Evolutionary conservation across 352 stramenopile genomes (phyloP).

Genomic region (Phytophthora pluvialis): DNA sequence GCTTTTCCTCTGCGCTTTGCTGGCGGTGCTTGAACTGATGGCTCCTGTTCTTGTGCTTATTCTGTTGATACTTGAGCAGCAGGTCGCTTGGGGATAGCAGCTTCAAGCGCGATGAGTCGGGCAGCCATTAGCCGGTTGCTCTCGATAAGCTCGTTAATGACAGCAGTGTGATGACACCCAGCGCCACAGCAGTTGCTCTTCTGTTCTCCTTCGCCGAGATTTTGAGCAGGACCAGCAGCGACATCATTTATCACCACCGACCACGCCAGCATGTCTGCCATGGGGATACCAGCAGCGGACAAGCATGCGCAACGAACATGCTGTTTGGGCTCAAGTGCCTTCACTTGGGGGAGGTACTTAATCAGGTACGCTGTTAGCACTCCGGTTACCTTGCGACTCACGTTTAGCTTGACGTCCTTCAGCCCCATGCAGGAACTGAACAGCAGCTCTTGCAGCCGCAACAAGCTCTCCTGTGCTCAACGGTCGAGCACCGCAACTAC

Average conservation of each 20-base stretch:
- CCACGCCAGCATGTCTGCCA: constrained; percentile 4
- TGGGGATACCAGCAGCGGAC: background rate
- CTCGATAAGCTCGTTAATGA: background rate
- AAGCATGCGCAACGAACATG: constrained; percentile 11
- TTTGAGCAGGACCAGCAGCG: background rate
- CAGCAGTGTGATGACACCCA: background rate
- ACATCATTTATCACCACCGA: background rate
- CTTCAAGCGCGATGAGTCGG: background rate
- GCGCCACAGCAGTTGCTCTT: background rate
- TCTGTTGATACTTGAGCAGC: background rate
- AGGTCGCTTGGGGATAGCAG: background rate
- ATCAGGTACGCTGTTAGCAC: constrained; percentile 21
- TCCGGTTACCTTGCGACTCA: constrained; percentile 16
- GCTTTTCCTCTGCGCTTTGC: constrained; percentile 3
- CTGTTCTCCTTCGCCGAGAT: background rate
- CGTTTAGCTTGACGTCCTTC: constrained; percentile 7
- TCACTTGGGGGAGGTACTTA: constrained; percentile 13
- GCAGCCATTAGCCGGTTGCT: background rate
- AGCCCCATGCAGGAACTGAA: constrained; percentile 13
- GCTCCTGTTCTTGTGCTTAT: background rate
- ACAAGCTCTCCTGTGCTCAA: too few relatives aligned
- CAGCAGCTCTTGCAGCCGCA: constrained; percentile 3
- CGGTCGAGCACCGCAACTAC: background rate
- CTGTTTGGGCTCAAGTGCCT: background rate
- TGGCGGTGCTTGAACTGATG: constrained; percentile 3